Evolutionary conservation across 2,329 filamentous ascomycete genomes (phyloP), one percentile per base, ranked within the genome.

Genomic region (Fusarium vanettenii): DNA sequence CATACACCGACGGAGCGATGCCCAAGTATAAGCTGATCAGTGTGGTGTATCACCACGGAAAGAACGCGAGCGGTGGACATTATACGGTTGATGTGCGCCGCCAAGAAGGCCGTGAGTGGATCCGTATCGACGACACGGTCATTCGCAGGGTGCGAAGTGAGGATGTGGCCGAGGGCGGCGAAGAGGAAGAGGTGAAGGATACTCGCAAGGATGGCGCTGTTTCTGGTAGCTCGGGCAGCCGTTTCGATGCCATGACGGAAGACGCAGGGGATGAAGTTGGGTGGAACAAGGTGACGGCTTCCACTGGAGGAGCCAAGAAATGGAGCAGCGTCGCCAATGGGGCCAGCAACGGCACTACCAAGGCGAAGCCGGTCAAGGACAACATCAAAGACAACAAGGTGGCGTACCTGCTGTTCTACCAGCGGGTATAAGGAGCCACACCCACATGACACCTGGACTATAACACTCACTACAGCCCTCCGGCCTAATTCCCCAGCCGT

Each of bases 31-130:
- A 91, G 60, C 89, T 99, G 16, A 97, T 92, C 72, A 94, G 93
- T 22, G 97, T 97, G 33, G 95, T 99, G 25, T 99, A 99, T 81
- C 97, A 99, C 80, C 97, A 99, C 78, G 97, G 97, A 70, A 98
- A 97, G 86, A 97, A 97, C 78, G 97, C 97, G 39, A 97, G 94
- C 73, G 95, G 95, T 62, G 97, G 97, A 5, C 97, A 99, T 82
- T 99, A 99, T 83, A 99, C 97, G 1, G 96, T 97, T n/a, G 97
- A 99, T 82, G 93, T 98, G 45, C 92, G 95, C 67, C 93, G 97
- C 61, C 96, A 98, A 83, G 97, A 99, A 81, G 95, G 93, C n/a
- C 91, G 91, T 25, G 95, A 98, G 83, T 99, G 97, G 97, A 93
- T 99, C 66, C 94, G 96, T 64, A 91, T 99, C 76, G 97, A 99